Percentiles rank a stretch among this genome's conserved stretches.
phyloP scores from a whole-genome alignment of 2,329 filamentous ascomycete genomes.

The Fusarium irregulare region DNA sequence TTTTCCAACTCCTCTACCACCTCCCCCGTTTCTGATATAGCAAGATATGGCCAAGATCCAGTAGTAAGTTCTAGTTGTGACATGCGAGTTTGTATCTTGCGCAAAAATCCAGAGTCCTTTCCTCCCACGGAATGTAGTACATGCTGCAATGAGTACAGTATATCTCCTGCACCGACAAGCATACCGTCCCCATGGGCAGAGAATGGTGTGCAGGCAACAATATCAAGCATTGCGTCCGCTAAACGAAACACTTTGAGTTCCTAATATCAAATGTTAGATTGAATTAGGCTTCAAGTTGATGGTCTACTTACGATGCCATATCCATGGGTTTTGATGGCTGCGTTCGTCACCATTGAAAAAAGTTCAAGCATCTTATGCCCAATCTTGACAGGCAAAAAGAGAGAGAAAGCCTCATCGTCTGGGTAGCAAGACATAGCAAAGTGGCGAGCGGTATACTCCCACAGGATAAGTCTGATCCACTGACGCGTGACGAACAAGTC shows the following conservation, averaged over 20 bases:
- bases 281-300: accelerated
- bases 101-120: constrained; percentile 30
- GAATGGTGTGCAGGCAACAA: constrained; percentile 35
- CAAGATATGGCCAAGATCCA: constrained; percentile 30
- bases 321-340: constrained; percentile 42
- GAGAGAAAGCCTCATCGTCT: constrained; percentile 42
- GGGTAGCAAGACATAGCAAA: constrained; percentile 44
- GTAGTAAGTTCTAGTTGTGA: constrained; percentile 27
- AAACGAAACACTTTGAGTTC: constrained; percentile 45
- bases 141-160: constrained; percentile 37
- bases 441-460: constrained; percentile 46
- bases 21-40: not conserved
- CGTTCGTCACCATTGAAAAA: constrained; percentile 38
- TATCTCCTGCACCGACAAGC: constrained; percentile 41
- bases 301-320: constrained; percentile 42
- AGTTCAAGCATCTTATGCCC: constrained; percentile 43
- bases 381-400: constrained; percentile 44
- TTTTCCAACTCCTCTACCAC: constrained; percentile 6
- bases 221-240: constrained; percentile 43
- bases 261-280: constrained; percentile 20
- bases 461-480: constrained; percentile 45
- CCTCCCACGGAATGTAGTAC: constrained; percentile 43
- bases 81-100: constrained; percentile 36
- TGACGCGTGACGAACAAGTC: constrained; percentile 46
- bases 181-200: constrained; percentile 37